phyloP scores from a whole-genome alignment of 2,329 filamentous ascomycete species.

The Alternaria ethzedia region DNA sequence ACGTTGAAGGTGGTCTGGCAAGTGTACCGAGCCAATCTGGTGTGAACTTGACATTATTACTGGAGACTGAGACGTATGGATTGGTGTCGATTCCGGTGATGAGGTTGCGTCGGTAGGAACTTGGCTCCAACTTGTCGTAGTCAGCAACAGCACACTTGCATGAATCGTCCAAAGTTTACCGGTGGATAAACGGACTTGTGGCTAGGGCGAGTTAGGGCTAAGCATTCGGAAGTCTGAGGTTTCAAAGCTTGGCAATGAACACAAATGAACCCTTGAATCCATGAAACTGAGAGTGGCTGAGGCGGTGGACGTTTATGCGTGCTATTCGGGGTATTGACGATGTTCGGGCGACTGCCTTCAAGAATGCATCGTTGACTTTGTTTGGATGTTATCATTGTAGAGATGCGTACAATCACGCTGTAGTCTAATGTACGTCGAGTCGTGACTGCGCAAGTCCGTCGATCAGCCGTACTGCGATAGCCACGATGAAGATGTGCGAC shows the following conservation, averaged over 20 bases:
- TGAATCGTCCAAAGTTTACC: neutral
- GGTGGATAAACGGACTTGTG: conserved; percentile 1
- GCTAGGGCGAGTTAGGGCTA: conserved; percentile 21
- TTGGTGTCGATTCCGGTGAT: neutral
- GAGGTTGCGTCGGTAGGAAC: neutral
- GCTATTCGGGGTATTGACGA: neutral
- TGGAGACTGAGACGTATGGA: neutral
- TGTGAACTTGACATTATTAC: neutral
- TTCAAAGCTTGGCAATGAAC: conserved; percentile 34
- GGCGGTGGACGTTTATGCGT: conserved; percentile 11
- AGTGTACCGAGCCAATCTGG: neutral
- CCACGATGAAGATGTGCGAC: neutral
- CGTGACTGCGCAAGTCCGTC: neutral
- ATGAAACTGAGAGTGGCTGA: conserved; percentile 32
- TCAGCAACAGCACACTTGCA: neutral
- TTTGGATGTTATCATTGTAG: neutral
- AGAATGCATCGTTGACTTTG: neutral
- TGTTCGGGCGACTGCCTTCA: neutral
- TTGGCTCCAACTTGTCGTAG: neutral
- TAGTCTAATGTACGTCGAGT: neutral
- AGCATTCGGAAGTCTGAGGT: conserved; percentile 26
- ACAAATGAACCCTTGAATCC: conserved; percentile 20
- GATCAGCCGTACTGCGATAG: neutral
- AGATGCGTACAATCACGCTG: neutral
- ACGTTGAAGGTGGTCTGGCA: neutral